phyloP scores from a whole-genome alignment of 306 rosid species.

The Trifolium repens region DNA sequence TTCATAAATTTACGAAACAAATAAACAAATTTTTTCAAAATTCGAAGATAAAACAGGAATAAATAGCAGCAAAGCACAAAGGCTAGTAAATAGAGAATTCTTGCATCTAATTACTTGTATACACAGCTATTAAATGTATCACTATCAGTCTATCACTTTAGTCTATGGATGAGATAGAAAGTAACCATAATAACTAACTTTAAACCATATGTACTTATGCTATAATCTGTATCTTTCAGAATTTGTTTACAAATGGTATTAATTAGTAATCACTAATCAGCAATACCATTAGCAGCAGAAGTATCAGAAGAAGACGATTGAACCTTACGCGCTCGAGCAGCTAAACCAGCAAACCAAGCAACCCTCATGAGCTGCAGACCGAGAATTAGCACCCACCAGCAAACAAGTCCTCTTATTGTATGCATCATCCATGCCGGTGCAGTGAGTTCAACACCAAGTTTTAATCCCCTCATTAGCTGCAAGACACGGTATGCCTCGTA shows the following conservation, averaged over 20 bases:
- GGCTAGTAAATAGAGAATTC: neutral
- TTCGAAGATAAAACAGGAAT: constrained; percentile 17
- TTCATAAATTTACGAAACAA: constrained; percentile 1
- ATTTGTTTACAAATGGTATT: neutral
- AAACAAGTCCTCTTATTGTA: constrained; percentile 75
- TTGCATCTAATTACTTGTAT: constrained; percentile 35
- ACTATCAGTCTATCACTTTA: constrained; percentile 38
- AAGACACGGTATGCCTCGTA: constrained; percentile 82
- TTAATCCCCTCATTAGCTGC: constrained; percentile 94
- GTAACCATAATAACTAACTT: constrained; percentile 15
- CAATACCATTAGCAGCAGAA: constrained; percentile 41
- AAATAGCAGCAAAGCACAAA: constrained; percentile 1
- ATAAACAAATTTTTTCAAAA: neutral
- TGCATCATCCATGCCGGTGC: constrained; percentile 87
- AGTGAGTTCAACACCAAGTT: constrained; percentile 74
- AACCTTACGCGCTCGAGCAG: constrained; percentile 49
- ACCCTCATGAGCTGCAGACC: constrained; percentile 97
- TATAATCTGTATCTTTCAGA: constrained; percentile 31
- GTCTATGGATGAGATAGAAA: constrained; percentile 14
- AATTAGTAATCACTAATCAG: constrained; percentile 17
- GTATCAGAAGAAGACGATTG: constrained; percentile 41
- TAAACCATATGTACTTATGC: constrained; percentile 14
- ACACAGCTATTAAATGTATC: constrained; percentile 23
- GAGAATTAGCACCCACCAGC: constrained; percentile 92
- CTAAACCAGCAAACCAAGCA: constrained; percentile 89